A percentile compares a stretch with the other conserved stretches of the same genome.
phyloP scores from a whole-genome alignment of 768 basidiomycete species.

The Obba rivulosa region DNA sequence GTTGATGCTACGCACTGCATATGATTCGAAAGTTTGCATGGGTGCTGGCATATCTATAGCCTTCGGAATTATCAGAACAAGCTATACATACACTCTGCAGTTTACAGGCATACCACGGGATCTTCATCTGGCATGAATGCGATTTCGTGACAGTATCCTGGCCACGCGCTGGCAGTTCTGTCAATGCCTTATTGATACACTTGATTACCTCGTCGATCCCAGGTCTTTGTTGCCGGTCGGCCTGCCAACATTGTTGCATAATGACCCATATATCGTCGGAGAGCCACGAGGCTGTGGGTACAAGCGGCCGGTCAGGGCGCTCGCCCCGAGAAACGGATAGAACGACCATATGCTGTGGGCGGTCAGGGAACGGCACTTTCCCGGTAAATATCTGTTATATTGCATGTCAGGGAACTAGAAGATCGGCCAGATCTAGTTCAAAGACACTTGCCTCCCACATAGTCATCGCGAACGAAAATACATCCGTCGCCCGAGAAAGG shows the following conservation, averaged over 20 bases:
- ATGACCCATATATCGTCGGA: neutral
- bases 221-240: neutral
- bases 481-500: neutral
- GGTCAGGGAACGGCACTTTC: neutral
- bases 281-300: neutral
- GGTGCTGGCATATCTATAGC: too few relatives aligned
- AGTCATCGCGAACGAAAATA: constrained; percentile 6
- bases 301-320: neutral
- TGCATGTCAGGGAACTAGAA: neutral
- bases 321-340: neutral
- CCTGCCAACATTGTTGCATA: neutral
- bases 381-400: neutral
- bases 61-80: too few relatives aligned
- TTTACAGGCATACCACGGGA: too few relatives aligned
- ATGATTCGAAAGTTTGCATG: too few relatives aligned
- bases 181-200: too few relatives aligned
- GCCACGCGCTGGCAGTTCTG: too few relatives aligned
- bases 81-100: too few relatives aligned
- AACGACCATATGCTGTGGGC: neutral
- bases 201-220: neutral
- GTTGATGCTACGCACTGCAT: too few relatives aligned
- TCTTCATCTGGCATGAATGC: too few relatives aligned
- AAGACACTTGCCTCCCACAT: constrained; percentile 1
- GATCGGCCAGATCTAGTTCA: neutral
- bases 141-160: too few relatives aligned